Base-by-base conservation (phyloP, 2,329 filamentous ascomycete genomes). In the Tolypocladium guangdongense region DNA sequence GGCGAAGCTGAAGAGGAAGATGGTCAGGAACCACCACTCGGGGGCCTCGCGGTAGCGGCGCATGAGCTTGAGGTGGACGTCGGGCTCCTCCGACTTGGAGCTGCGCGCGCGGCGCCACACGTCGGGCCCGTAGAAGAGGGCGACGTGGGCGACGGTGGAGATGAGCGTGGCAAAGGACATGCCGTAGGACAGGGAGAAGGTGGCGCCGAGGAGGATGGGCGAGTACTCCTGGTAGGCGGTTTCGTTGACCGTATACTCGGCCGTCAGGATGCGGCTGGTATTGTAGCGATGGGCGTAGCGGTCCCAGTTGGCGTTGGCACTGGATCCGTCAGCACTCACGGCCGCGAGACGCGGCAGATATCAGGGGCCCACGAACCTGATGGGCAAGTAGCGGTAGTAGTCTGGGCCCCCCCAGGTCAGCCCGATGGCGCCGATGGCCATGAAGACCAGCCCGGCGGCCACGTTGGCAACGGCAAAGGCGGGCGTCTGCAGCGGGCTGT, bases 161-260 rank as follows among this genome's bases (percentile, higher is more conserved):
- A 76, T 66, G 18, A 82, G 72, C 2, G 73, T 70, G 2, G 80
- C 80, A 60, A 83, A 83, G 1, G 73, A 75, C 50, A 83, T 68
- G 33, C 77, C 78, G 59, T 82, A 83, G 4, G 67, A 69, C 11
- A 82, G 59, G 3, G 74, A 68, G 57, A 81, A 81, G 0, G 77
- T 77, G 1, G 78, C 76, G 0, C 75, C 76, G 30, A 82, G 59
- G 53, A 75, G 74, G 22, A 78, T 66, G 10, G 75, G 77, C 0
- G 74, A 84, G 63, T 86, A 85, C 5, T 67, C 68, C 49, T 73
- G 64, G 64, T 86, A 85, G 20, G 76, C 76, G 2, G 69, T 70
- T 52, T 74, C 69, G 62, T 84, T 74, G 48, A 85, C 74, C 14
- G 73, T 71, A 52, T 71, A 68, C 52, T 80, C 68, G 0, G 70